phyloP scores from a whole-genome alignment of 495 filamentous ascomycete genomes.

The Trichoderma orchidacearum region DNA sequence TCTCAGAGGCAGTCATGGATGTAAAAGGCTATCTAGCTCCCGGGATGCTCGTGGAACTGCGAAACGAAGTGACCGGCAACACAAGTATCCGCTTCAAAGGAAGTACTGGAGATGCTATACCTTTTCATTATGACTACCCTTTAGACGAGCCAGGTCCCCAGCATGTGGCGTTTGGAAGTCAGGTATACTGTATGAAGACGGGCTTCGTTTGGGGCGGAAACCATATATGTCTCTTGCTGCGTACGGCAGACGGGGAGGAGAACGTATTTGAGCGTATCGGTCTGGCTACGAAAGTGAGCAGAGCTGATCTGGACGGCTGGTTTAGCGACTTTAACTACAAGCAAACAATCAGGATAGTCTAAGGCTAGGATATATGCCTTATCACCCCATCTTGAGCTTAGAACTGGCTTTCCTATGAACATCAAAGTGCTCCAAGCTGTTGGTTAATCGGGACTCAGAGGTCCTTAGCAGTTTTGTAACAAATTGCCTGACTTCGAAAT shows the following conservation, averaged over 20 bases:
- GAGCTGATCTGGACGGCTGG: background rate
- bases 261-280: background rate
- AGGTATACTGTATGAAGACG: conserved; percentile 1
- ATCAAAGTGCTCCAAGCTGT: too few relatives aligned
- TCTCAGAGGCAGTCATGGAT: background rate
- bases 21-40: background rate
- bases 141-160: background rate
- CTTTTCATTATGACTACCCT: background rate
- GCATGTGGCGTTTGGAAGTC: background rate
- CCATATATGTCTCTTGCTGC: background rate
- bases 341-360: background rate
- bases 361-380: too few relatives aligned
- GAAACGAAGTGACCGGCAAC: background rate
- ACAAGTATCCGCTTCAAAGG: background rate
- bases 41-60: background rate
- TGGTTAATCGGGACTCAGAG: too few relatives aligned
- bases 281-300: background rate
- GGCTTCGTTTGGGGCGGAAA: conserved; percentile 2
- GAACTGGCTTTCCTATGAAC: too few relatives aligned
- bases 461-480: too few relatives aligned
- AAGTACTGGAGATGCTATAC: background rate
- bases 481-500: too few relatives aligned
- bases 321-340: background rate
- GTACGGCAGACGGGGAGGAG: background rate
- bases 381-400: too few relatives aligned